Conservation (phyloP, 495 filamentous ascomycete genomes). For the Penicillium cosmopolitanum region DNA sequence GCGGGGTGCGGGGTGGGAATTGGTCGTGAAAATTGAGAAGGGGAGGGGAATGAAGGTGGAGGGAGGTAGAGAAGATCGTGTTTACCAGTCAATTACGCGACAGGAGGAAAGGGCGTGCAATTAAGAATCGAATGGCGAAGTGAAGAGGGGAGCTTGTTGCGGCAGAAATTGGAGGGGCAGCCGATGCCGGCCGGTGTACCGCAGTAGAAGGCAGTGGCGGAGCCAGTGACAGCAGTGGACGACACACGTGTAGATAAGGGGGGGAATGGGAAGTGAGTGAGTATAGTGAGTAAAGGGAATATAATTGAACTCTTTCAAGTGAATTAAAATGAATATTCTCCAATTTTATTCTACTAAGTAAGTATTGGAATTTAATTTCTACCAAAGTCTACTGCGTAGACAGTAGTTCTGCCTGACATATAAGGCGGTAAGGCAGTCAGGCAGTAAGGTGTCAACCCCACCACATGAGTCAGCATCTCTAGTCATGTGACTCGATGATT, state of each 20-base stretch:
- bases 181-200: constrained; percentile 16
- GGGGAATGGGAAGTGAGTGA: neutral
- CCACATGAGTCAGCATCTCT: no score
- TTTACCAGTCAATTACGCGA: constrained; percentile 20
- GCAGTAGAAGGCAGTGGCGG: no score
- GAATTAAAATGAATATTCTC: neutral
- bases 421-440: constrained; percentile 12
- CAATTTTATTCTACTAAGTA: no score
- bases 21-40: neutral
- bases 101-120: constrained; percentile 8
- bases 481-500: neutral
- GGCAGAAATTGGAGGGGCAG: constrained; percentile 39
- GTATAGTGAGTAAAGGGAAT: neutral
- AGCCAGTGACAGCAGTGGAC: constrained; percentile 7
- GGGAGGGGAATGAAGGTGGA: neutral
- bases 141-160: constrained; percentile 21
- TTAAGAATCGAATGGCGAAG: constrained; percentile 6
- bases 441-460: constrained; percentile 1
- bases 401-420: constrained; percentile 10
- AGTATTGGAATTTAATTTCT: no score
- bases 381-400: constrained; percentile 9
- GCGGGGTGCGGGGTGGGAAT: constrained; percentile 18
- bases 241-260: neutral
- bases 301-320: no score
- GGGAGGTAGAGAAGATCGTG: neutral